A percentile compares a stretch with the other conserved stretches of the same genome.
Evolutionary conservation across 2,329 filamentous ascomycete genomes (phyloP).

Genomic region (Fonsecaea nubica): DNA sequence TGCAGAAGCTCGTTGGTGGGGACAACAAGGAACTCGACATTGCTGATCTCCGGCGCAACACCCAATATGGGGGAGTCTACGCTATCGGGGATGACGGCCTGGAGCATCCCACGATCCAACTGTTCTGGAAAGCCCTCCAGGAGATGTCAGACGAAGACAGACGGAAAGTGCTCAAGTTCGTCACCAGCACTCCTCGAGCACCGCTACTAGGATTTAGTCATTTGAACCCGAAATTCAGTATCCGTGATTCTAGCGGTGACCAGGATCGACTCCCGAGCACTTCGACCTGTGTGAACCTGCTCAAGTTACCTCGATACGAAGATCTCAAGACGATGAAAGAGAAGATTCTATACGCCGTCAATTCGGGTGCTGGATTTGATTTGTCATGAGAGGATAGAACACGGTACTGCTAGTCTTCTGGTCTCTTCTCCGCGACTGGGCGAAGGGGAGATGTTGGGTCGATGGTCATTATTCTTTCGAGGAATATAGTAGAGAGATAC

Average conservation of each 20-base stretch:
- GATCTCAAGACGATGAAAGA: constrained; percentile 69
- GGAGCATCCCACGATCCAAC: constrained; percentile 82
- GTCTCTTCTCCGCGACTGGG: neutral
- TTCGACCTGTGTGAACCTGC: constrained; percentile 92
- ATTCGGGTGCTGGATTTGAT: constrained; percentile 91
- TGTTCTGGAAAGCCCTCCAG: constrained; percentile 92
- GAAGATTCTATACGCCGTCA: constrained; percentile 88
- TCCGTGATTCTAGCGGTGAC: constrained; percentile 80
- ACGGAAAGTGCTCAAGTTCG: constrained; percentile 89
- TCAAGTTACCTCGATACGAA: constrained; percentile 87
- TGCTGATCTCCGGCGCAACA: constrained; percentile 82
- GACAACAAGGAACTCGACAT: constrained; percentile 86
- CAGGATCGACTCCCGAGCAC: constrained; percentile 84
- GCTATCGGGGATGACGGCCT: constrained; percentile 83
- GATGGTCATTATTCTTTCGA: neutral
- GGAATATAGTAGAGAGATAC: neutral
- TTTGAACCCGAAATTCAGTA: constrained; percentile 84
- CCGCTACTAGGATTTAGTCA: constrained; percentile 88
- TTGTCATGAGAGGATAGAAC: constrained; percentile 50
- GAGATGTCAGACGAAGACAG: constrained; percentile 76
- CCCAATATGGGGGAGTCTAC: constrained; percentile 86
- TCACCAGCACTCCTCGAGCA: constrained; percentile 89
- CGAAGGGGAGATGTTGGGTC: neutral
- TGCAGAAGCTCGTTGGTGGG: constrained; percentile 91
- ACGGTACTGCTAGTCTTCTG: neutral